Evolutionary conservation across 1,139 yeast species (phyloP).

Genomic region (Cylindricascospora bacillispora): DNA sequence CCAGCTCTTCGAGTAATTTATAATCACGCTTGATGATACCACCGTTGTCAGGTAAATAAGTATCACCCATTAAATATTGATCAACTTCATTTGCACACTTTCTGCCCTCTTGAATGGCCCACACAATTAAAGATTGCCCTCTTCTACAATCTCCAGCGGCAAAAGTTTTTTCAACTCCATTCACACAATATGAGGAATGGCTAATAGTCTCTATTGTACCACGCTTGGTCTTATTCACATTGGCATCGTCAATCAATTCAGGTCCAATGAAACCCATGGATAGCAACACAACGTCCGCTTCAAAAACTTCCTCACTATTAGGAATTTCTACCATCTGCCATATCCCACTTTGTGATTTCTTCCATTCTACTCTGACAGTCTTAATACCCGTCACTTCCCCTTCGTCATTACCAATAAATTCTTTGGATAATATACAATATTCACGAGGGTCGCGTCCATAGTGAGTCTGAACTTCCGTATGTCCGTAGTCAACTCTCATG

Average conservation of each 20-base stretch:
- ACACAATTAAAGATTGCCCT: conserved; percentile 94
- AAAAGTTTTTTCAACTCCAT: conserved; percentile 55
- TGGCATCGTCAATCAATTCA: conserved; percentile 60
- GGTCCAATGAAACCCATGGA: conserved; percentile 99
- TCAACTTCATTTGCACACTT: conserved; percentile 96
- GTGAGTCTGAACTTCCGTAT: conserved; percentile 85
- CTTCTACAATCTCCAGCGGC: conserved; percentile 99
- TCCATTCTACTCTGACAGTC: conserved; percentile 97
- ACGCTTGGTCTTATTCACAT: conserved; percentile 62
- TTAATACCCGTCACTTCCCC: conserved; percentile 90
- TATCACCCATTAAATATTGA: conserved; percentile 57
- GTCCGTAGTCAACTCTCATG: conserved; percentile 97
- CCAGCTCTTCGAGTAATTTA: conserved; percentile 60
- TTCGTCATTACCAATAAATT: conserved; percentile 85
- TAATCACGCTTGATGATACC: conserved; percentile 77
- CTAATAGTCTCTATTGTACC: conserved; percentile 71
- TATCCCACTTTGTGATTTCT: conserved; percentile 86
- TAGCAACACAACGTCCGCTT: conserved; percentile 84
- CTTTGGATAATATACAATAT: conserved; percentile 88
- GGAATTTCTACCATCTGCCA: conserved; percentile 99
- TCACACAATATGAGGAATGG: conserved; percentile 61
- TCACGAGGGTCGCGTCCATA: conserved; percentile 98
- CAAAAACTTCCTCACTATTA: conserved; percentile 84
- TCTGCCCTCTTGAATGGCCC: conserved; percentile 99
- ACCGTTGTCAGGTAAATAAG: conserved; percentile 89